A percentile compares a stretch with the other conserved stretches of the same genome.
phyloP scores from a whole-genome alignment of 495 filamentous ascomycete genomes.

The Astrocystis sublimbata region DNA sequence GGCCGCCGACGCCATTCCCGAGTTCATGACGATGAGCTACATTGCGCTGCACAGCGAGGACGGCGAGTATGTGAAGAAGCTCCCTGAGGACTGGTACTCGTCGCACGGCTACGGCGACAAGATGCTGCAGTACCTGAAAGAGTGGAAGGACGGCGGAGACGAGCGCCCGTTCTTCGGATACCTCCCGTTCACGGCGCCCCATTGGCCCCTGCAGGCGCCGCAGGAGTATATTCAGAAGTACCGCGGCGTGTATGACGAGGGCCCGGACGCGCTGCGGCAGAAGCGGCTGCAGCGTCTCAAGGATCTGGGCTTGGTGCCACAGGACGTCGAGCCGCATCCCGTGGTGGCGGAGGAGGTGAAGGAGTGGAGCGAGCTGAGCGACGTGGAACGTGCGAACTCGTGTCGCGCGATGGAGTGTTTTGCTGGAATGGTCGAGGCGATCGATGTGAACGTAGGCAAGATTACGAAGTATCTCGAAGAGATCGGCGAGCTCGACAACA shows the following conservation, averaged over 20 bases:
- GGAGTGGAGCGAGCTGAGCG: constrained; percentile 54
- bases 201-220: constrained; percentile 63
- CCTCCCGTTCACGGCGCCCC: constrained; percentile 60
- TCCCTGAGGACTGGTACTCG: constrained; percentile 60
- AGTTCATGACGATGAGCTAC: constrained; percentile 53
- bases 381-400: constrained; percentile 57
- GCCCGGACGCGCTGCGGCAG: constrained; percentile 56
- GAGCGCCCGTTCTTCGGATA: constrained; percentile 63
- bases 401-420: constrained; percentile 60
- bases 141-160: constrained; percentile 53
- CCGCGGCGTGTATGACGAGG: constrained; percentile 58
- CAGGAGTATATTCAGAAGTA: constrained; percentile 57
- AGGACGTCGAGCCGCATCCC: constrained; percentile 55
- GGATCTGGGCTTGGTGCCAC: constrained; percentile 53
- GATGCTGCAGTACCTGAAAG: constrained; percentile 55
- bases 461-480: constrained; percentile 58
- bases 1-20: constrained; percentile 38
- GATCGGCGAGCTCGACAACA: constrained; percentile 64
- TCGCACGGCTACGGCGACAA: constrained; percentile 58
- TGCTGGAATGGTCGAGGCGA: constrained; percentile 65
- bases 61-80: constrained; percentile 48
- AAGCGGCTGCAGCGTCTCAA: constrained; percentile 55
- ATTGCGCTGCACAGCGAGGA: constrained; percentile 63
- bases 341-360: constrained; percentile 61
- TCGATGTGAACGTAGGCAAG: constrained; percentile 63